Conservation (phyloP, 805 yeast species). For the Yarrowia sp. region DNA sequence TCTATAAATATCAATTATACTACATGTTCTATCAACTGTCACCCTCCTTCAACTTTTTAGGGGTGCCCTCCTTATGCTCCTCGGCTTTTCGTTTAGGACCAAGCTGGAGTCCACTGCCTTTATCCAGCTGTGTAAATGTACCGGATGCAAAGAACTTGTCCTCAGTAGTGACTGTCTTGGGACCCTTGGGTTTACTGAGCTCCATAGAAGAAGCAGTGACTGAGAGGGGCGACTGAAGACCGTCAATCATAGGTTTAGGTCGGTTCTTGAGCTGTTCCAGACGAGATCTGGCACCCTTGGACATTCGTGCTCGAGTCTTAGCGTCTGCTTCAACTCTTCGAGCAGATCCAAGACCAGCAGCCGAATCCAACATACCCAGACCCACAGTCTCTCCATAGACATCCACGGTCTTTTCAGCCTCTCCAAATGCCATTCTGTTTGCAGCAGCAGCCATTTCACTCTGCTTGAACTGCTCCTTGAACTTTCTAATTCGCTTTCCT, state of each 20-base stretch:
- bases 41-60: slow-evolving; percentile 23
- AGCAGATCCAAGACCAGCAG: slow-evolving; percentile 46
- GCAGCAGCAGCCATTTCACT: slow-evolving; percentile 84
- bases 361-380: slow-evolving; percentile 66
- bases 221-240: slow-evolving; percentile 18
- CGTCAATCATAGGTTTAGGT: slow-evolving; percentile 35
- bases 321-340: slow-evolving; percentile 49
- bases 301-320: slow-evolving; percentile 63
- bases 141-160: slow-evolving; percentile 35
- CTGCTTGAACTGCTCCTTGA: slow-evolving; percentile 79
- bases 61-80: background rate
- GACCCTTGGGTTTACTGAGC: slow-evolving; percentile 22
- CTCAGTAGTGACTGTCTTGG: background rate
- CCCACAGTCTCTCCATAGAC: slow-evolving; percentile 77
- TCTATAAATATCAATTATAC: slow-evolving; percentile 6
- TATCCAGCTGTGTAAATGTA: slow-evolving; percentile 29
- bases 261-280: slow-evolving; percentile 25
- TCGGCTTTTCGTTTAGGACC: slow-evolving; percentile 33
- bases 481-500: slow-evolving; percentile 79
- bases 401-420: slow-evolving; percentile 69
- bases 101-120: background rate
- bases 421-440: slow-evolving; percentile 83
- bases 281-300: slow-evolving; percentile 53
- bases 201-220: slow-evolving; percentile 31
- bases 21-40: background rate